Evolutionary conservation across 768 basidiomycete genomes (phyloP), one percentile per base, ranked within the genome.

Genomic region (Lactarius evosmus): DNA sequence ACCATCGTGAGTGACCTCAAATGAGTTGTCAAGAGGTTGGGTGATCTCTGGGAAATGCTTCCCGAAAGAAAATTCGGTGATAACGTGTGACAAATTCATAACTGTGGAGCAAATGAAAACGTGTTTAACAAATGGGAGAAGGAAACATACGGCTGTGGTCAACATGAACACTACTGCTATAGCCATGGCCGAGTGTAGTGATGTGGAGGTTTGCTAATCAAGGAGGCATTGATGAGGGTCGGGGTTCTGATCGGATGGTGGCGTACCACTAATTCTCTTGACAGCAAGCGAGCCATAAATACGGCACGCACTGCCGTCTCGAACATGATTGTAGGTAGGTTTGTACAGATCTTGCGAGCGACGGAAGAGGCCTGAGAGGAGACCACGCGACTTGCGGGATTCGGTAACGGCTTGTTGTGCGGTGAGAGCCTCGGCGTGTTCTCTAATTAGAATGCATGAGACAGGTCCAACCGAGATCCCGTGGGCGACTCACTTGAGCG

Each of bases 41-140:
- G 85, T 83, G 56, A 99, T 98, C 50, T 94, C 89, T 2, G 96
- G 96, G 79, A 97, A 98, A 78, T 89, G 87, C 2, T 95, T 91
- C 1, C 96, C 96, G 67, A 98, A 98, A 0, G 95, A 97, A 73
- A 98, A 97, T 74, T 99, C 96, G 58, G 88, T 88, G 71, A 98
- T 95, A 66, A 97, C 86, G 78, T 98, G 96, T 3, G 93, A 94
- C 38, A 99, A 82, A 72, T 99, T 99, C 93, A 98, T 95, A 69
- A 87, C 94, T 96, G 64, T 56, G 53, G 11, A 54, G 0, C 17
- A n/a, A 12, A 40, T 59, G 61, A 30, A 16, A 29, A 32, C 16
- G 17, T 22, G 32, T 5, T 53, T 1, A 34, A 32, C 19, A 25
- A 19, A 12, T 8, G 6, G 27, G 12, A 61, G 7, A 9, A 29